Evolutionary conservation across 2,329 filamentous ascomycete genomes (phyloP).

Genomic region (Lomentospora prolificans): DNA sequence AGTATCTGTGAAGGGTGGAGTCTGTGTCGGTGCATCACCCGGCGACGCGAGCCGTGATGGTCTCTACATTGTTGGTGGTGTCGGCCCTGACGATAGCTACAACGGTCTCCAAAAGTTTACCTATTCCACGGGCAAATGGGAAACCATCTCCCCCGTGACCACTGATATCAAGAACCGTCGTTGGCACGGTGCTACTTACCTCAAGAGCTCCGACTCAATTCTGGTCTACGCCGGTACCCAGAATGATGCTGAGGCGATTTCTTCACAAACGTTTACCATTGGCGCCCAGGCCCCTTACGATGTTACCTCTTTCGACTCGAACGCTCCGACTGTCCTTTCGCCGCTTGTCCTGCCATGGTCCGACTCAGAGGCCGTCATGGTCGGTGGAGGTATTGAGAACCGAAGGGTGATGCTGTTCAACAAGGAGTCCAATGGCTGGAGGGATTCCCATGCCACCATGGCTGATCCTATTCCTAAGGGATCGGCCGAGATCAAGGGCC

Average conservation of each 20-base stretch:
- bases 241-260: constrained; percentile 45
- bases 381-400: constrained; percentile 58
- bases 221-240: constrained; percentile 72
- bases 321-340: constrained; percentile 51
- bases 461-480: constrained; percentile 49
- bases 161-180: constrained; percentile 57
- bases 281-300: constrained; percentile 53
- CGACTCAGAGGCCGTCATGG: constrained; percentile 57
- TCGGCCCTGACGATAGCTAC: constrained; percentile 42
- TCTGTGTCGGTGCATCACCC: constrained; percentile 64
- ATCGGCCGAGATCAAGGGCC: constrained; percentile 45
- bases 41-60: constrained; percentile 48
- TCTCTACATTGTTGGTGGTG: constrained; percentile 76
- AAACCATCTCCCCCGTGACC: constrained; percentile 31
- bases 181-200: constrained; percentile 66
- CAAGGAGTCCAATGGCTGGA: constrained; percentile 49
- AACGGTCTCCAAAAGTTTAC: constrained; percentile 63
- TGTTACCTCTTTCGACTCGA: constrained; percentile 48
- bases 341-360: constrained; percentile 72
- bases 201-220: constrained; percentile 60
- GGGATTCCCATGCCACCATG: constrained; percentile 54
- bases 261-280: constrained; percentile 69
- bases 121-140: constrained; percentile 44
- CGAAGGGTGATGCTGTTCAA: constrained; percentile 65
- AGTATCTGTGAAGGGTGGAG: constrained; percentile 60